A percentile compares a stretch with the other conserved stretches of the same genome.
Evolutionary conservation across 2,329 filamentous ascomycete genomes (phyloP).

Genomic region (Colletotrichum theobromicola): DNA sequence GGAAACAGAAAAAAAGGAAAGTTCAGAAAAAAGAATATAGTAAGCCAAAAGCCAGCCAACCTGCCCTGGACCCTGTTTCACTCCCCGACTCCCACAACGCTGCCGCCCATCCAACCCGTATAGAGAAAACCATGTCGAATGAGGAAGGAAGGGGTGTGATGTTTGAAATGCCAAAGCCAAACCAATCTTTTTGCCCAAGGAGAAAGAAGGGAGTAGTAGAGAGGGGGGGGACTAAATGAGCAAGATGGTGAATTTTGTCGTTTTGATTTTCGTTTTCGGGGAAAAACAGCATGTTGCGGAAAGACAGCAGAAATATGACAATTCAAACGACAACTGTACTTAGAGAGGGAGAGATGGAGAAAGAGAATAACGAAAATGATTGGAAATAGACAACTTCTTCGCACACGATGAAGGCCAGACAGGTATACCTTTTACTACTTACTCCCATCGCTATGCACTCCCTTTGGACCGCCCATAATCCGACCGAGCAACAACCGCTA

Average conservation of each 20-base stretch:
- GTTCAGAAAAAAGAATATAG: not conserved
- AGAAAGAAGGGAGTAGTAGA: not conserved
- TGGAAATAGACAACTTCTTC: conserved; percentile 23
- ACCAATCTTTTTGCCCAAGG: not conserved
- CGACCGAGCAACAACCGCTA: conserved; percentile 32
- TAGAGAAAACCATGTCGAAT: conserved; percentile 17
- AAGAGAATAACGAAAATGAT: conserved; percentile 3
- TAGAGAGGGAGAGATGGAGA: conserved; percentile 6
- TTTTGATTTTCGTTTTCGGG: not conserved
- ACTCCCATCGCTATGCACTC: conserved; percentile 49
- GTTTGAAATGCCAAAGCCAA: conserved; percentile 10
- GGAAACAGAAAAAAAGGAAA: not conserved
- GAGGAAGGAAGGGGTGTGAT: not conserved
- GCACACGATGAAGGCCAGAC: conserved; percentile 42
- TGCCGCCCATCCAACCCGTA: conserved; percentile 23
- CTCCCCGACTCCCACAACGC: conserved; percentile 26
- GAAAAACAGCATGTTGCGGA: not conserved
- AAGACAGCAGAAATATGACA: not conserved
- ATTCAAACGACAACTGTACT: not conserved
- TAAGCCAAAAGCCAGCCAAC: conserved; percentile 12
- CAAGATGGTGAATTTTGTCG: not conserved
- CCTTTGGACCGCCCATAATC: conserved; percentile 19
- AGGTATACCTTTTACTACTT: conserved; percentile 39
- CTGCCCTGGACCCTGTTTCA: conserved; percentile 16
- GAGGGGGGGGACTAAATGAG: not conserved